Conservation (phyloP, 2,329 filamentous ascomycete genomes). For the Fusarium fracticaudum region DNA sequence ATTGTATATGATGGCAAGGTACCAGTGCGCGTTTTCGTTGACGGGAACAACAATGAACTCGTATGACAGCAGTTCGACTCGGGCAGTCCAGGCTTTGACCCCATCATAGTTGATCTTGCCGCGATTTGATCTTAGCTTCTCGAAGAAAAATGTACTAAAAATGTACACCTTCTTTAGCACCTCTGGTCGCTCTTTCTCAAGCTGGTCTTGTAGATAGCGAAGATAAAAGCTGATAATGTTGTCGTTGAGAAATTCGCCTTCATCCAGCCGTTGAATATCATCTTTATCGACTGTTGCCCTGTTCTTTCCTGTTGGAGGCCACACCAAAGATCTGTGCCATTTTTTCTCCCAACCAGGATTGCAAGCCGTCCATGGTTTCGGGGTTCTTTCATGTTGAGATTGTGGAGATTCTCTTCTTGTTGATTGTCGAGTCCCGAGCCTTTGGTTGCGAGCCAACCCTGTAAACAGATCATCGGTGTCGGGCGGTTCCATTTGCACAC, state of each 20-base stretch:
- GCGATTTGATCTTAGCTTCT: slow-evolving; percentile 72
- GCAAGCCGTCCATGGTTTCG: slow-evolving; percentile 58
- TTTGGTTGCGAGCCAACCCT: slow-evolving; percentile 14
- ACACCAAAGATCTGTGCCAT: slow-evolving; percentile 70
- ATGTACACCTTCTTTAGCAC: slow-evolving; percentile 77
- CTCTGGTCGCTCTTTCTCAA: slow-evolving; percentile 64
- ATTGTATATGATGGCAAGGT: slow-evolving; percentile 94
- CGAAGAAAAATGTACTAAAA: slow-evolving; percentile 94
- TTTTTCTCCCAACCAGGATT: slow-evolving; percentile 61
- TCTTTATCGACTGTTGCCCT: slow-evolving; percentile 73
- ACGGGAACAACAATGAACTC: slow-evolving; percentile 94
- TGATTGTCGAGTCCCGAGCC: slow-evolving; percentile 36
- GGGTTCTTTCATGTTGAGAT: slow-evolving; percentile 18
- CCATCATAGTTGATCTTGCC: slow-evolving; percentile 82
- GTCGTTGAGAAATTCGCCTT: slow-evolving; percentile 90
- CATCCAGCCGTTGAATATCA: slow-evolving; percentile 82
- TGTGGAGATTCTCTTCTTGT: slow-evolving; percentile 37
- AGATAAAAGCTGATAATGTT: slow-evolving; percentile 91
- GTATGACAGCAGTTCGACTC: slow-evolving; percentile 82
- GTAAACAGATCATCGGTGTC: not conserved
- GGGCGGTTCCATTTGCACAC: not conserved
- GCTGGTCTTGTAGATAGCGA: slow-evolving; percentile 72
- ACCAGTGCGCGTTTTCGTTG: slow-evolving; percentile 91
- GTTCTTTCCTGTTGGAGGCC: slow-evolving; percentile 65
- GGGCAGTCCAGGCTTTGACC: slow-evolving; percentile 88